These are phyloP conservation scores for Pseudozyma pruni DNA, from an alignment of 1,284 basidiomycete species.

Conservation along the genomic window DNA sequence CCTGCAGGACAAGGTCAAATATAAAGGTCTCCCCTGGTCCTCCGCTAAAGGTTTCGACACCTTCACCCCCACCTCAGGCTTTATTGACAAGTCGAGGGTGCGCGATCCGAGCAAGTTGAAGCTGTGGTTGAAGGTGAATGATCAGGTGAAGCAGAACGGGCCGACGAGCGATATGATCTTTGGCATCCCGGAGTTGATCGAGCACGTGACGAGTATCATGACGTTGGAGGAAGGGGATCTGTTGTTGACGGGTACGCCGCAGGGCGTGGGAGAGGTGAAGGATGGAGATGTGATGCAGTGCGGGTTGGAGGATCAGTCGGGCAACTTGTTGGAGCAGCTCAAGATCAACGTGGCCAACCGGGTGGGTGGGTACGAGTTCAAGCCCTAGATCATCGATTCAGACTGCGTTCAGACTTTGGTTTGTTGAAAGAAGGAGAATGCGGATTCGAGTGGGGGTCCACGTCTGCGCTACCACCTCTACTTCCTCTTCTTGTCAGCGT, in stretches of 20 bases:
- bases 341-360: constrained; percentile 77
- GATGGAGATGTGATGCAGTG: constrained; percentile 85
- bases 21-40: constrained; percentile 91
- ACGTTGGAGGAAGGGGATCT: constrained; percentile 79
- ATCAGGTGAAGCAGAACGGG: constrained; percentile 82
- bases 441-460: too few relatives aligned
- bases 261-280: constrained; percentile 83
- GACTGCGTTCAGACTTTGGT: too few relatives aligned
- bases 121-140: constrained; percentile 86
- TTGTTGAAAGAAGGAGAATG: too few relatives aligned
- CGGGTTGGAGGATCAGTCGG: constrained; percentile 74
- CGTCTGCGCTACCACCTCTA: neutral
- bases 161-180: constrained; percentile 92
- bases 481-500: constrained; percentile 33
- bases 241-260: constrained; percentile 72
- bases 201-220: constrained; percentile 95
- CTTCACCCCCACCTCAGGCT: constrained; percentile 80
- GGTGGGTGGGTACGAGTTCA: constrained; percentile 77
- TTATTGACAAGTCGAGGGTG: constrained; percentile 81
- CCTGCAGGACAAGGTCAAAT: constrained; percentile 91
- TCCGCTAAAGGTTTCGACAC: constrained; percentile 91
- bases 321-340: constrained; percentile 75
- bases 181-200: constrained; percentile 86
- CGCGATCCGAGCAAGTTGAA: constrained; percentile 80
- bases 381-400: too few relatives aligned